Base-by-base conservation (phyloP, 805 yeast genomes). In the Metschnikowia proteae region DNA sequence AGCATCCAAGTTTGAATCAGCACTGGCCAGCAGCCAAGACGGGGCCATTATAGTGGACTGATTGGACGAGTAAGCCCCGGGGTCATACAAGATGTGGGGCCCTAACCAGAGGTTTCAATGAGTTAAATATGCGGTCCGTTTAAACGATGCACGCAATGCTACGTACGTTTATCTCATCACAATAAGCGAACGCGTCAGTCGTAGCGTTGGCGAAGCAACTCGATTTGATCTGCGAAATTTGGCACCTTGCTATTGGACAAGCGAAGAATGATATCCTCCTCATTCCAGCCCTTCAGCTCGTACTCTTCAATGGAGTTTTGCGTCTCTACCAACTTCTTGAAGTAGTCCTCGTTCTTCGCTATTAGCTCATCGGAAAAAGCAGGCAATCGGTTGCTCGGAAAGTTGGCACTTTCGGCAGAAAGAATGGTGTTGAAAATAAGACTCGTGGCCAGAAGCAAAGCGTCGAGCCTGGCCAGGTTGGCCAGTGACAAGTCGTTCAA, bases 301-400 rank as follows among this genome's bases (percentile, higher is more conserved):
- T 73, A 73, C 25, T 49, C 52, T 23, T 55, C 56, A 7, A 73
- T 62, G 39, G 64, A 63, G 5, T 56, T 56, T 30, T 56, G 56
- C n/a, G 64, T 49, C 11, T 45, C 48, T 11, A 49, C 43, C 43
- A 70, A 52, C 32, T 55, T 51, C 17, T 54, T 49, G 49, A 63
- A 60, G 45, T 60, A 58, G 5, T 52, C 60, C 30, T 45, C 33
- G 46, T 66, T 59, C 9, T 52, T 45, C 13, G 50, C 53, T 13
- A 62, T 61, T 38, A 70, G 55, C 1, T 49, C 54, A 10, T 60
- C 64, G 7, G 60, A 59, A 33, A 64, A 59, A 36, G 65, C 62
- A 10, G 76, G 76, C 17, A 73, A 57, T 48, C 64, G 68, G n/a
- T 73, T 61, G 56, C 68, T 71, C 45, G 63, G 46, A 34, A 72